A percentile compares a stretch with the other conserved stretches of the same genome.
phyloP scores from a whole-genome alignment of 371 early-diverging fungal genomes.

The Apophysomyces sp. region DNA sequence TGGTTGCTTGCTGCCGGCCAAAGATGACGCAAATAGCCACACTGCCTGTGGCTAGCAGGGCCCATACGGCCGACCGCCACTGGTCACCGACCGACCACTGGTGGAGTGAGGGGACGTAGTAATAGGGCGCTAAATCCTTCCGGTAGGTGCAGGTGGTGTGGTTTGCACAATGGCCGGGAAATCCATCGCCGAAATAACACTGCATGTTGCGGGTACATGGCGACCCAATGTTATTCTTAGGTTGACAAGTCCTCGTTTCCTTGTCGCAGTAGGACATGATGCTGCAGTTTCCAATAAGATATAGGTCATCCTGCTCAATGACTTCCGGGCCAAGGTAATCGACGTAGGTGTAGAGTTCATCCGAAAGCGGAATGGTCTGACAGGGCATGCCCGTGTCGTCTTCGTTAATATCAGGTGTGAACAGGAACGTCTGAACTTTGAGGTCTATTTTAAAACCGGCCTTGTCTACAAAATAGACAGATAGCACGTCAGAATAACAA shows the following conservation, averaged over 20 bases:
- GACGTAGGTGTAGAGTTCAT: constrained; percentile 41
- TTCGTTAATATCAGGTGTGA: constrained; percentile 17
- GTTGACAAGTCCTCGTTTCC: constrained; percentile 43
- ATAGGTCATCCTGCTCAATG: constrained; percentile 36
- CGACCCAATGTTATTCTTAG: constrained; percentile 36
- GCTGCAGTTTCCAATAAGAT: constrained; percentile 47
- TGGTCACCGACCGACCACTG: constrained; percentile 45
- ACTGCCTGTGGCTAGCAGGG: constrained; percentile 35
- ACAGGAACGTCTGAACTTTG: constrained; percentile 34
- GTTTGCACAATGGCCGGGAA: constrained; percentile 45
- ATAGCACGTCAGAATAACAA: too few relatives aligned
- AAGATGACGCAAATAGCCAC: constrained; percentile 25
- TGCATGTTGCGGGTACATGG: constrained; percentile 41
- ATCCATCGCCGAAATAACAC: constrained; percentile 37
- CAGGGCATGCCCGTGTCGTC: constrained; percentile 47
- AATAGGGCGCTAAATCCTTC: constrained; percentile 33
- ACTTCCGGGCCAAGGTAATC: constrained; percentile 43
- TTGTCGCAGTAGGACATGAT: constrained; percentile 42
- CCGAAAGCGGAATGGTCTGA: constrained; percentile 36
- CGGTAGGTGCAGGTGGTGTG: constrained; percentile 26
- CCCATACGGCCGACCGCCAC: constrained; percentile 35
- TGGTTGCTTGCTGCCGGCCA: constrained; percentile 33
- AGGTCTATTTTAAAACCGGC: constrained; percentile 42
- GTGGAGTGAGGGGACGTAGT: constrained; percentile 30
- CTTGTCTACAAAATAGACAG: constrained; percentile 20